A percentile compares a stretch with the other conserved stretches of the same genome.
phyloP scores from a whole-genome alignment of 257 asterid species.

The Haberlea rhodopensis region DNA sequence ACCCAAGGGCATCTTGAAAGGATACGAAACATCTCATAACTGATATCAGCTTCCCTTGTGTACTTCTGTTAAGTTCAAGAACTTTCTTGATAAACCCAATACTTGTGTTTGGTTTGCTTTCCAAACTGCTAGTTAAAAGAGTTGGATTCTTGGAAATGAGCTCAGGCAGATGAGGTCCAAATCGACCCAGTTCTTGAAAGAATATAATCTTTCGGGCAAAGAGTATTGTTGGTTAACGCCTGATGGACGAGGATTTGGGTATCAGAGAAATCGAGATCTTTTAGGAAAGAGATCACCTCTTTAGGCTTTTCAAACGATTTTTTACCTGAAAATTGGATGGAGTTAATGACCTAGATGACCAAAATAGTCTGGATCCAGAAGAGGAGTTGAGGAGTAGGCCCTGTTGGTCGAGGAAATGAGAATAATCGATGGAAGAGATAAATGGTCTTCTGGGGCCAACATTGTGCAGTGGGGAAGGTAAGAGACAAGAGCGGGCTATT shows the following conservation, averaged over 20 bases:
- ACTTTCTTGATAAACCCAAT: constrained; percentile 20
- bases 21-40: constrained; percentile 21
- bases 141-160: constrained; percentile 24
- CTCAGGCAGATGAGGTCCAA: constrained; percentile 27
- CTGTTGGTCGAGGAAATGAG: too few relatives aligned
- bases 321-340: not conserved
- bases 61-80: constrained; percentile 20
- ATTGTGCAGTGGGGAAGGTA: too few relatives aligned
- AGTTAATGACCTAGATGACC: too few relatives aligned
- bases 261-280: constrained; percentile 22
- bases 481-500: too few relatives aligned
- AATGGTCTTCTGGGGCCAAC: too few relatives aligned
- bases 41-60: not conserved
- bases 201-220: constrained; percentile 29
- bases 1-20: constrained; percentile 25
- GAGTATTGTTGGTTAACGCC: constrained; percentile 20
- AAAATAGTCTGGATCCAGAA: too few relatives aligned
- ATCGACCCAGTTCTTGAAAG: constrained; percentile 38
- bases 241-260: constrained; percentile 18
- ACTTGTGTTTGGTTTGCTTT: constrained; percentile 35
- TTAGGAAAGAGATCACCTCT: constrained; percentile 17
- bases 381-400: too few relatives aligned
- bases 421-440: too few relatives aligned
- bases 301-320: constrained; percentile 13
- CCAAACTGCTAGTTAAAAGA: constrained; percentile 24